A percentile compares a stretch with the other conserved stretches of the same genome.
Conservation (phyloP, 441 rosid species). For the Bruguiera hainesii region DNA sequence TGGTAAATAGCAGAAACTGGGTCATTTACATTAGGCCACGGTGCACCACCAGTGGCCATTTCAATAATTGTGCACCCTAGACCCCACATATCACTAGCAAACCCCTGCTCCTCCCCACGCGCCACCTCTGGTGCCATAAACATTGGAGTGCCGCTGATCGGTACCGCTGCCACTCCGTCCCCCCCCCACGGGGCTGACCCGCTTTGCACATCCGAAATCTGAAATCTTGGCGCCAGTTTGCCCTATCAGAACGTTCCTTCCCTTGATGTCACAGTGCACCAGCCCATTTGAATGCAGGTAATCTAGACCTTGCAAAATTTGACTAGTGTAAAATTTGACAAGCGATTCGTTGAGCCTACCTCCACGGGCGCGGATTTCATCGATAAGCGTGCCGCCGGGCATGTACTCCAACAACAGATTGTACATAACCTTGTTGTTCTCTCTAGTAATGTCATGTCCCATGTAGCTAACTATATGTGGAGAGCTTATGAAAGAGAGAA, state of each 20-base stretch:
- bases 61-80: conserved; percentile 71
- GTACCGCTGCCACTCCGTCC: neutral
- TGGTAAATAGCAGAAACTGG: conserved; percentile 49
- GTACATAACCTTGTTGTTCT: conserved; percentile 34
- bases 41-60: conserved; percentile 57
- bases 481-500: conserved; percentile 47
- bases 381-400: conserved; percentile 50
- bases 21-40: conserved; percentile 43
- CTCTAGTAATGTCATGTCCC: conserved; percentile 46
- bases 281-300: conserved; percentile 56
- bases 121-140: conserved; percentile 91
- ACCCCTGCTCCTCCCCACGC: conserved; percentile 72
- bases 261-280: conserved; percentile 75
- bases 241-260: conserved; percentile 54
- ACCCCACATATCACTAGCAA: conserved; percentile 58
- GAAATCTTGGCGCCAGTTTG: conserved; percentile 50
- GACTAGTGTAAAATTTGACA: conserved; percentile 43
- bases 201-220: conserved; percentile 75
- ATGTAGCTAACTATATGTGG: conserved; percentile 52
- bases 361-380: conserved; percentile 32
- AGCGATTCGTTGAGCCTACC: conserved; percentile 37
- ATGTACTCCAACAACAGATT: conserved; percentile 69
- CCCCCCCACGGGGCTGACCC: conserved; percentile 22
- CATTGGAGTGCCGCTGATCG: conserved; percentile 56
- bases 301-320: conserved; percentile 53